Conservation (phyloP, 345 rosid species). For the Garcia nutans region DNA sequence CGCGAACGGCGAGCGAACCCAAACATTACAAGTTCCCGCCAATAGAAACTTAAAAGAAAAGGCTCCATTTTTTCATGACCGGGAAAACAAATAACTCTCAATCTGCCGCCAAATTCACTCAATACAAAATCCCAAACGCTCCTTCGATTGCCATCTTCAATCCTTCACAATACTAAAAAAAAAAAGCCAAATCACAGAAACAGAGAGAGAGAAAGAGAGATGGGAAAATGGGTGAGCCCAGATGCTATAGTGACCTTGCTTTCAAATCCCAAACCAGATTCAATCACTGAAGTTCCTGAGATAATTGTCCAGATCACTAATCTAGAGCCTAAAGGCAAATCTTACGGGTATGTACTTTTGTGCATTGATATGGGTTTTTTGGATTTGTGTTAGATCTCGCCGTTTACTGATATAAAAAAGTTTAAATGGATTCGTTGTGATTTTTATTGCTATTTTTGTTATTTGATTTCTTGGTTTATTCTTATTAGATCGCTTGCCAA, state of each 20-base stretch:
- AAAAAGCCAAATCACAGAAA: neutral
- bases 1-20: neutral
- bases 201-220: constrained; percentile 12
- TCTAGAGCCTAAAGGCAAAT: constrained; percentile 76
- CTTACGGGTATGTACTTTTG: constrained; percentile 51
- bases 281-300: constrained; percentile 46
- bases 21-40: neutral
- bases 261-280: constrained; percentile 65
- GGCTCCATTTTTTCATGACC: neutral
- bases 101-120: constrained; percentile 12
- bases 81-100: neutral
- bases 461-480: too few species aligned
- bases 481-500: too few species aligned
- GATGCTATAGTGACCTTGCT: constrained; percentile 62
- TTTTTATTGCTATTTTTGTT: too few species aligned
- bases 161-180: neutral
- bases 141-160: neutral
- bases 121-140: neutral
- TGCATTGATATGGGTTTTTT: neutral
- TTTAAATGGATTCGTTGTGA: neutral
- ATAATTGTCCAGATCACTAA: constrained; percentile 74
- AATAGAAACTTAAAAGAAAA: neutral
- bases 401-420: neutral
- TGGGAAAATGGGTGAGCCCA: constrained; percentile 51
- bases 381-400: neutral